phyloP scores from a whole-genome alignment of 805 yeast species.

The Saturnispora ahearnii region DNA sequence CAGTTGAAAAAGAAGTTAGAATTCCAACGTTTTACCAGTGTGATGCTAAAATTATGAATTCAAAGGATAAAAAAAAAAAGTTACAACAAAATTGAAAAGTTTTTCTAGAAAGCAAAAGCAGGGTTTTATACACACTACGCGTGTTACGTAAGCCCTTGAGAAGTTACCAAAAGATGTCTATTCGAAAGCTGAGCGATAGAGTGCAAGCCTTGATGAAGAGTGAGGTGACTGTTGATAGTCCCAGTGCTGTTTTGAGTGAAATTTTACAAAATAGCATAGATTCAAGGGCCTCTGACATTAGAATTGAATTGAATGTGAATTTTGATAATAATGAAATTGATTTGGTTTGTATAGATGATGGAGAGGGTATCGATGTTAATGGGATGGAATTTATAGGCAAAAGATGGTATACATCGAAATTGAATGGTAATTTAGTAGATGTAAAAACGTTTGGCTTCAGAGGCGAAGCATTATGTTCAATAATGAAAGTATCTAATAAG shows the following conservation, averaged over 20 bases:
- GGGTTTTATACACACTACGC: conserved; percentile 1
- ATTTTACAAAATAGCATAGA: conserved; percentile 49
- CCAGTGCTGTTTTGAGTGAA: conserved; percentile 39
- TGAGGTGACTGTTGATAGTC: conserved; percentile 29
- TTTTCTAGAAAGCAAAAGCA: neutral
- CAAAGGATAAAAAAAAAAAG: conserved; percentile 1
- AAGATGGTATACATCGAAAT: conserved; percentile 49
- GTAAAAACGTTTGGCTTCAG: conserved; percentile 53
- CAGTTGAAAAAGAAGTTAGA: neutral
- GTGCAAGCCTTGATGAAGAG: conserved; percentile 10
- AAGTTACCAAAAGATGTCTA: conserved; percentile 3
- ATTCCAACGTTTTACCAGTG: neutral
- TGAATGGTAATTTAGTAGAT: conserved; percentile 26
- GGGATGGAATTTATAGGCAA: conserved; percentile 41
- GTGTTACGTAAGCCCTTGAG: conserved; percentile 1
- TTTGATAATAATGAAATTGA: conserved; percentile 22
- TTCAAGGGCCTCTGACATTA: conserved; percentile 36
- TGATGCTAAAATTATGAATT: neutral
- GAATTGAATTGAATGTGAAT: conserved; percentile 16
- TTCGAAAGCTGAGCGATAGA: neutral
- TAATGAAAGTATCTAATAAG: conserved; percentile 37
- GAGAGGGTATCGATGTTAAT: conserved; percentile 49
- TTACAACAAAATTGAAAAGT: neutral
- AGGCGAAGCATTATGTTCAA: conserved; percentile 59
- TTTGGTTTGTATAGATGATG: conserved; percentile 54